These are phyloP conservation scores for Phytophthora cactorum DNA, from an alignment of 352 stramenopile genomes.

Conservation along the genomic window DNA sequence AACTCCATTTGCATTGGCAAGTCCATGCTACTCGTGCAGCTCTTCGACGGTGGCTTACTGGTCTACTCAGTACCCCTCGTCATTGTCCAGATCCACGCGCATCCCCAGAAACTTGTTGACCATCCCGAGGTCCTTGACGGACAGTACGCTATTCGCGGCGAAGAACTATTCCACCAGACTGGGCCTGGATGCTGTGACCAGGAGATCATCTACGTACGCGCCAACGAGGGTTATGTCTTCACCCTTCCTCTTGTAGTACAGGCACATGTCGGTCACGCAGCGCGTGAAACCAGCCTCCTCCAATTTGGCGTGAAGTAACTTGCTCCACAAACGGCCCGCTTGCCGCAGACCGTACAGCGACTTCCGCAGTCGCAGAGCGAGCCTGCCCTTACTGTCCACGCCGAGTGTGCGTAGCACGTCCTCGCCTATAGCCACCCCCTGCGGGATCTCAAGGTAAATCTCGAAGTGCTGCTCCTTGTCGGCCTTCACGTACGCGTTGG, in stretches of 20 bases:
- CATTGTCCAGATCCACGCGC: no score
- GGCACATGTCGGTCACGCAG: not conserved
- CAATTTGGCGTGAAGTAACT: not conserved
- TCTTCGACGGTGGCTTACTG: not conserved
- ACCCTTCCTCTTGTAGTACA: not conserved
- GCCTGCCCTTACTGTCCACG: no score
- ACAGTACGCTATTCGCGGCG: not conserved
- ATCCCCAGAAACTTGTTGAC: not conserved
- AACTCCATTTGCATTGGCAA: no score
- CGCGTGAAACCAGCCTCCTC: not conserved
- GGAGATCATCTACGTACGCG: no score
- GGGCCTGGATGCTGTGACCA: not conserved
- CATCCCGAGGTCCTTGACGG: not conserved
- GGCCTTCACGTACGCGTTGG: not conserved
- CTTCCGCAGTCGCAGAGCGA: not conserved
- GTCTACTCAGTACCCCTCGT: no score
- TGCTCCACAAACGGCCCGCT: not conserved
- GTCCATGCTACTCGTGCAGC: not conserved
- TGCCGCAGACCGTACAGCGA: not conserved
- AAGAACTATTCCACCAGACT: not conserved
- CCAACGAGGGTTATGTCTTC: no score
- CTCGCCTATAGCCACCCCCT: no score
- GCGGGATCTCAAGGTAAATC: no score
- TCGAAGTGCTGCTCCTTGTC: not conserved
- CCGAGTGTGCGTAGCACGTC: no score